Base-by-base conservation (phyloP, 2,329 filamentous ascomycete species). In the Trichoderma guizhouense region DNA sequence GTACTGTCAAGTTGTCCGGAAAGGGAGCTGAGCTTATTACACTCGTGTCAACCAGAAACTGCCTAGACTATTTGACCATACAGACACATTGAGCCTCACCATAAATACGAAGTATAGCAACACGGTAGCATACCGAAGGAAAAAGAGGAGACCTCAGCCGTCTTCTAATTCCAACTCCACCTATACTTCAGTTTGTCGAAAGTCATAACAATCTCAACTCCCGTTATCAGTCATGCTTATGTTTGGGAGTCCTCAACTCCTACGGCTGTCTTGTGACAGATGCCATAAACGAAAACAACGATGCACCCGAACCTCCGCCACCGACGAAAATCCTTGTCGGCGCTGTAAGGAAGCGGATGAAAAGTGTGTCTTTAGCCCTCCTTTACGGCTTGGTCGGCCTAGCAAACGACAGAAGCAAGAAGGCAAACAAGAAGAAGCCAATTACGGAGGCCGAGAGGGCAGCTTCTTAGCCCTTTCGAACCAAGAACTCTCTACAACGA, bases 201-300 rank as follows among this genome's bases (percentile, higher is more conserved):
- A 6, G 2, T 43, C 24, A 28, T 21, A 26, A 18, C 26, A 14
- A 39, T 1, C 6, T 58, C 18, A 28, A 30, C 9, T 14, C 4
- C 12, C 39, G 15, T 15, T 14, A 32, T 64, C 39, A 28, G 18
- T 28, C 26, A 64, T 64, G 62, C n/a, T 64, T 14, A 26, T 64
- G 18, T 64, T 64, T 24, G 62, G 62, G 12, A 26, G 62, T 30
- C 62, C 39, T 15, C 62, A 21, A 47, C 62, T 51, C 7, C 62
- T 64, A 15, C 62, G 62, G 1, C 6, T 64, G 18, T 64, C 62
- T 32, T 64, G 62, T 51, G 62, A 64, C 36, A 47, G 62, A 24
- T 64, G 62, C n/a, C 62, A 64, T 32, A 64, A 64, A 51, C 39
- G 62, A 64, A 64, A 64, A 21, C 62, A 64, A 15, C 36, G 62